These are phyloP conservation scores for Acrodontium crateriforme DNA, from an alignment of 2,329 filamentous ascomycete genomes.

Conservation along the genomic window DNA sequence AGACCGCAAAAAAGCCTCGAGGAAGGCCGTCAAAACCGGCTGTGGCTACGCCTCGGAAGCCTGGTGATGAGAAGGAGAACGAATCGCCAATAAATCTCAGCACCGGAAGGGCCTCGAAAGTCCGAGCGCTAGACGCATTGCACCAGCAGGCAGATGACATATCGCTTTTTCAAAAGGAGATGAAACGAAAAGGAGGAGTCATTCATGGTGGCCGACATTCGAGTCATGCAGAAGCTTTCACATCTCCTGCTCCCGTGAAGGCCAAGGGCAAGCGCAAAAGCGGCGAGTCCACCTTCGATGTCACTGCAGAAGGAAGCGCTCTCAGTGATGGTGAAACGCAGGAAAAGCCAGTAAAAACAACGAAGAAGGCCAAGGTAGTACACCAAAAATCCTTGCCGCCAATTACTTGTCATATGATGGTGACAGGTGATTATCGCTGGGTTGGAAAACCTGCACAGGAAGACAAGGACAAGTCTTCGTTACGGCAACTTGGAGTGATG, in stretches of 20 bases:
- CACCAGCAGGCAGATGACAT: conserved; percentile 74
- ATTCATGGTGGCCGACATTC: conserved; percentile 42
- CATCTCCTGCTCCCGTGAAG: conserved; percentile 8
- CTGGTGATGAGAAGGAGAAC: conserved; percentile 57
- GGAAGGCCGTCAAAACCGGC: conserved; percentile 15
- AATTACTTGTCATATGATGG: conserved; percentile 59
- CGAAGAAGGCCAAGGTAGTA: conserved; percentile 34
- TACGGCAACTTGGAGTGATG: conserved; percentile 71
- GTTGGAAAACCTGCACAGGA: conserved; percentile 58
- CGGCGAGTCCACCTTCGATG: conserved; percentile 26
- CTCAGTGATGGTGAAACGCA: conserved; percentile 33
- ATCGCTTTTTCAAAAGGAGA: conserved; percentile 82
- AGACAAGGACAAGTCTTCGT: conserved; percentile 65
- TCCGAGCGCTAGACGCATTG: conserved; percentile 62
- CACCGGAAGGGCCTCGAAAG: conserved; percentile 70
- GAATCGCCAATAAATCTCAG: conserved; percentile 63
- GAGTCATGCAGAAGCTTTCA: conserved; percentile 27
- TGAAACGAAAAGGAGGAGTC: conserved; percentile 61
- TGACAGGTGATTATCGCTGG: conserved; percentile 81
- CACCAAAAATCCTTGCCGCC: conserved; percentile 43
- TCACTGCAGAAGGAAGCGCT: conserved; percentile 29
- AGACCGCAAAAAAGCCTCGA: conserved; percentile 14
- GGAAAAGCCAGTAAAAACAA: conserved; percentile 28
- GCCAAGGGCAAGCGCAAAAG: conserved; percentile 23
- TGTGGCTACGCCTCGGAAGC: conserved; percentile 15